Evolutionary conservation across 225 moss, liverwort and hornwort genomes (phyloP).

Genomic region (Pseudoscleropodium purum): DNA sequence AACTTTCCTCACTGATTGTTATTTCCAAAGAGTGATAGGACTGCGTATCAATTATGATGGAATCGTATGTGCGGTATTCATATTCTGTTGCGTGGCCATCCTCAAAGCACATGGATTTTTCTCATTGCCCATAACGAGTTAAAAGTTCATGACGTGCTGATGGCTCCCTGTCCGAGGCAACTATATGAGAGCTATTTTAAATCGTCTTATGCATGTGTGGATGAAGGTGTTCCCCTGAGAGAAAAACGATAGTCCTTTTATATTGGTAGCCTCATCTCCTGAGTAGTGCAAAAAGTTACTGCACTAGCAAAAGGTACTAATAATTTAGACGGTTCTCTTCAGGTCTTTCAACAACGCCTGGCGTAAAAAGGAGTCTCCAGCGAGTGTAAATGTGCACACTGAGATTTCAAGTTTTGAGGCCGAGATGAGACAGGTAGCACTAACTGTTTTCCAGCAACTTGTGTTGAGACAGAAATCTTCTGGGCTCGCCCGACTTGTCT

Average conservation of each 20-base stretch:
- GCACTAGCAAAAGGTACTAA: neutral
- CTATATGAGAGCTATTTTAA: neutral
- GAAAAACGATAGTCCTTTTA: neutral
- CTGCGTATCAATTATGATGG: neutral
- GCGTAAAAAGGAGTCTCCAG: constrained; percentile 13
- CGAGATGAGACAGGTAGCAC: constrained; percentile 35
- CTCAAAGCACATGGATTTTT: neutral
- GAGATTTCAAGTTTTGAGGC: constrained; percentile 22
- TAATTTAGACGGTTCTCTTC: neutral
- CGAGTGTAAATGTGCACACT: neutral
- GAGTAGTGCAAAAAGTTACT: neutral
- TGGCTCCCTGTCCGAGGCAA: neutral
- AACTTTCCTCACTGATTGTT: neutral
- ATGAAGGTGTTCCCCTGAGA: neutral
- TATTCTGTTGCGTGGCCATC: neutral
- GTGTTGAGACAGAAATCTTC: constrained; percentile 21
- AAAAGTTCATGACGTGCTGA: neutral
- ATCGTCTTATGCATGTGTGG: neutral
- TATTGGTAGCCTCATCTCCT: neutral
- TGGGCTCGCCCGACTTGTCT: constrained; percentile 18
- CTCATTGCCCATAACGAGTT: neutral
- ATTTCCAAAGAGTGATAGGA: neutral
- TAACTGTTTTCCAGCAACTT: constrained; percentile 59
- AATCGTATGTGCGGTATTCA: neutral
- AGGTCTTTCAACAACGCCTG: constrained; percentile 54